Base-by-base conservation (phyloP, 805 yeast species). In the Barnettozyma wickerhamii region DNA sequence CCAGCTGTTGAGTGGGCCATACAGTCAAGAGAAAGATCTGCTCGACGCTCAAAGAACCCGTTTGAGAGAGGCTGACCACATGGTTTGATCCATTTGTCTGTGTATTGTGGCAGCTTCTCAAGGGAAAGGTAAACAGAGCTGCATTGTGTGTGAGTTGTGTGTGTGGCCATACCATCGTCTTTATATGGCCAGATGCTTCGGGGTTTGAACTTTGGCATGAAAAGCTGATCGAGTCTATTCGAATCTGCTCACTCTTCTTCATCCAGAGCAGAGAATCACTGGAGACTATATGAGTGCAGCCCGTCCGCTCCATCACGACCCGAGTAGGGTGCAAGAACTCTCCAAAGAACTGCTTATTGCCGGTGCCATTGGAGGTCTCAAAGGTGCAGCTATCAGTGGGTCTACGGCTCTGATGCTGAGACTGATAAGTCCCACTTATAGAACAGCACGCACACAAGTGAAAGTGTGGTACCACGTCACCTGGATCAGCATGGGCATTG, bases 401-500 rank as follows among this genome's bases (percentile, higher is more conserved):
- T 48, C 66, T 0, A 47, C 65, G 2, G 68, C 58, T 1, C 40
- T 66, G 5, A 33, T 66, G 18, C 41, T 69, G 6, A 51, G 64
- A 29, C 45, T 65, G 30, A 56, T 62, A 15, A 63, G 66, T 3
- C 62, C 65, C 9, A 53, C 62, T 1, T 68, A 62, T 42, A 56
- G 65, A 38, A 55, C 50, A n/a, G 64, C 67, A 6, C 60, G 74
- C 47, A 53, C 53, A 4, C 74, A 63, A 20, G 67, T 68, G 13
- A 60, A 65, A 26, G 68, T 64, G 7, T 65, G 66, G 41, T 70
- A 68, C 44, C 68, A 66, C 40, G 62, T 64, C 21, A 54, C 66
- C 1, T 69, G 72, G 68, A 60, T 66, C 18, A 60, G 68, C 6
- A 57, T 60, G 60, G 67, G 68, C 19, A 63, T 67, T 13, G 71